Evolutionary conservation across 768 basidiomycete genomes (phyloP), one percentile per base, ranked within the genome.

Genomic region (Butyriboletus loyo): DNA sequence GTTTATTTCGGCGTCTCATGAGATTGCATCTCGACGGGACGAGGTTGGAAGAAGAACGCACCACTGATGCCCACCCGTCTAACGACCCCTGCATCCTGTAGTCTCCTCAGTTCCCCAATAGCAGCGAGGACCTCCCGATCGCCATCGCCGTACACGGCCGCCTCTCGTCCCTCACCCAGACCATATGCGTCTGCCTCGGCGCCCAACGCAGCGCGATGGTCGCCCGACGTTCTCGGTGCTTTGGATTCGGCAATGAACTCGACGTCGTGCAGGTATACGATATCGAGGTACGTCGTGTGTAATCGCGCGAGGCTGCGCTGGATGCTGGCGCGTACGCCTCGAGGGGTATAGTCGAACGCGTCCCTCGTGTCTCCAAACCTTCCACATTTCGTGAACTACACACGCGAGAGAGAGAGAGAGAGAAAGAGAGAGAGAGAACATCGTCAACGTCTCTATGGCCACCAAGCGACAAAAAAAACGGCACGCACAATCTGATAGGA

Each of bases 321-420:
- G 17, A 95, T 79, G 55, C 85, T 86, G 21, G 76, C 73, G 17
- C 86, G 82, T 49, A 95, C 81, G 32, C 77, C 81, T 6, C 64
- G 57, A 1, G 88, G 86, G 2, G 80, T 74, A 69, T 93, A 94
- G 68, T 95, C 88, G 58, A 93, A 93, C 38, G 76, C 73, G 2
- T 73, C 69, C 17, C 62, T 63, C 24, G 61, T 63, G 17, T 64
- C 34, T 8, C 87, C 89, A 63, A 86, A 89, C 32, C 92, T 80
- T 22, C 92, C 92, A 54, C 87, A 89, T 66, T 95, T 95, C 10
- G 90, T 91, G 73, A 92, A 85, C 89, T 92, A 15, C 13, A n/a
- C n/a, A n/a, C n/a, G n/a, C n/a, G n/a, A n/a, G n/a, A n/a, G n/a
- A n/a, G n/a, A n/a, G n/a, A 17, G 9, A 19, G 8, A n/a, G 19